Percentiles rank a stretch among this genome's conserved stretches.
Evolutionary conservation across 441 rosid genomes (phyloP).

Genomic region (Erodium moschatum): DNA sequence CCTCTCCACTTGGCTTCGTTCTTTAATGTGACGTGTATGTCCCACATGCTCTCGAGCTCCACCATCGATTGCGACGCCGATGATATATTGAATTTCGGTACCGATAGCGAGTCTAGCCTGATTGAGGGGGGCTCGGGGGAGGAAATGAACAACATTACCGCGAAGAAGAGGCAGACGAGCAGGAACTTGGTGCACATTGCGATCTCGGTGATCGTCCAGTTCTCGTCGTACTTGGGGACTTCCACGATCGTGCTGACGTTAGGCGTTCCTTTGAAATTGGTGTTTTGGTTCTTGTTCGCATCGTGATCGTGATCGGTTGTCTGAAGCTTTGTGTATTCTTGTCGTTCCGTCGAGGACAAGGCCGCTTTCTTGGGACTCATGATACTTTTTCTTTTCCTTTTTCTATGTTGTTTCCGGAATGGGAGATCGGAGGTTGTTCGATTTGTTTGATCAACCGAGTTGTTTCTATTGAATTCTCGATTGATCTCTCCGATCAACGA

Average conservation of each 20-base stretch:
- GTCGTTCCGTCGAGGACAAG: not conserved
- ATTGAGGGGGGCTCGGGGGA: not conserved
- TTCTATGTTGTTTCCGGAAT: no score
- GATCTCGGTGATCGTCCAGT: not conserved
- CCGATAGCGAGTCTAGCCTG: not conserved
- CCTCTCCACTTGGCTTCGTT: not conserved
- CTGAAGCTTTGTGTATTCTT: not conserved
- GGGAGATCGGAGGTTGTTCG: not conserved
- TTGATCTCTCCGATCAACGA: conserved; percentile 4
- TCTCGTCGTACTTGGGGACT: not conserved
- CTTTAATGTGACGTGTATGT: not conserved
- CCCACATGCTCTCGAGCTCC: not conserved
- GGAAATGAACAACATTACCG: not conserved
- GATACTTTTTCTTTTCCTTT: not conserved
- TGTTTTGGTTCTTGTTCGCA: not conserved
- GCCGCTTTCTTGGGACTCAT: not conserved
- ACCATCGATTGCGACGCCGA: not conserved
- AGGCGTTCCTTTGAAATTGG: not conserved
- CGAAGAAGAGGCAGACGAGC: not conserved
- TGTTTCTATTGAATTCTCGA: conserved; percentile 5
- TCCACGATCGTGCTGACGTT: not conserved
- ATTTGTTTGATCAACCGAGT: conserved; percentile 6
- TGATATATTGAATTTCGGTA: not conserved
- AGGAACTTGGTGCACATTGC: not conserved
- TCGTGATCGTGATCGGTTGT: not conserved